Base-by-base conservation (phyloP, 2,329 filamentous ascomycete genomes). In the Huntiella savannae region DNA sequence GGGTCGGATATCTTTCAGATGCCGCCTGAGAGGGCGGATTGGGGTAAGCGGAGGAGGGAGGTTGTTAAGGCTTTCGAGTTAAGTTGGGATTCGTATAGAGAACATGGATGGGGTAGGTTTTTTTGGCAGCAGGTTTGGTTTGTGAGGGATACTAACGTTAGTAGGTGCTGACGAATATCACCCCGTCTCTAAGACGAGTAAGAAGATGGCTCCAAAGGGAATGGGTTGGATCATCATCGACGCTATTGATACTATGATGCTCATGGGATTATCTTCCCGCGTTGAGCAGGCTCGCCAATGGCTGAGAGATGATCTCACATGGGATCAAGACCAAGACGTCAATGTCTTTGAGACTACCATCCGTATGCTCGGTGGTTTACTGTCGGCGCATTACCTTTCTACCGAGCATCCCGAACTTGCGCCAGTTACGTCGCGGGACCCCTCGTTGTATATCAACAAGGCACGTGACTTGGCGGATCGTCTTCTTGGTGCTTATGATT, bases 191-290 rank as follows among this genome's bases (percentile, higher is more conserved):
- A 91, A 91, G 59, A 75, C 65, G 13, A 83, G 85, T 43, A 70
- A 69, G 44, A 77, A 91, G 55, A 96, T 98, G 88, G 78, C 85
- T 5, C 71, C 80, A 3, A 77, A 84, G 51, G 91, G 88, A 19
- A 71, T 98, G 62, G 91, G 91, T 28, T 98, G 92, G 91, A 96
- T 96, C 56, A 95, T 98, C 51, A 80, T 98, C 48, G 91, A 98
- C 63, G 78, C 88, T 10, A 67, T 98, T 52, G 91, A 98, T 61
- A 98, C 91, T 1, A 74, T 96, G 70, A 98, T 98, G 66, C 69
- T 98, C 51, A 98, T 98, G 91, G 96, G 96, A 60, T 69, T 94
- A 53, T 96, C 88, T 11, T 81, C 77, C 32, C 78, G 87, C 51
- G 71, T 98, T 35, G 71, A 77, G 34, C 78, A 92, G 56, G 88